Evolutionary conservation across 1,284 basidiomycete genomes (phyloP).

Genomic region (Chondrostereum purpureum): DNA sequence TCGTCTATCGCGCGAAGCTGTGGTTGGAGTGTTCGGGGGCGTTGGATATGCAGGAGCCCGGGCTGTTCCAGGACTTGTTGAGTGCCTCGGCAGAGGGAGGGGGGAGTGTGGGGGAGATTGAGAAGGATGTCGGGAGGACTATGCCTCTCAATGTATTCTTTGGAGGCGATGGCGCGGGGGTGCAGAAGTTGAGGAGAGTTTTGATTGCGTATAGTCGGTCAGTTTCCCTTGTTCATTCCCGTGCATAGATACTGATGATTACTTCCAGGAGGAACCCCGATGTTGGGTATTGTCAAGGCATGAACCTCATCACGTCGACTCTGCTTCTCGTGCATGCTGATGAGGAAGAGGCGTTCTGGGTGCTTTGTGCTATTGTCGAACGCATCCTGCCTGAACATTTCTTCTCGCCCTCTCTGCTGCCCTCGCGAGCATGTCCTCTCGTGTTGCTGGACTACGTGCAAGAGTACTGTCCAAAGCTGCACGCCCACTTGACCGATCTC

Average conservation of each 20-base stretch:
- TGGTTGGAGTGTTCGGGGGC: constrained; percentile 93
- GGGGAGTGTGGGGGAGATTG: constrained; percentile 77
- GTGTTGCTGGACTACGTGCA: constrained; percentile 86
- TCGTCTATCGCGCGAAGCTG: constrained; percentile 81
- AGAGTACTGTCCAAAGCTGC: constrained; percentile 70
- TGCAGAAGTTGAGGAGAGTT: constrained; percentile 85
- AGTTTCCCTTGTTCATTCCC: constrained; percentile 21
- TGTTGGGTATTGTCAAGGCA: constrained; percentile 88
- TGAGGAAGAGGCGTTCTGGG: constrained; percentile 98
- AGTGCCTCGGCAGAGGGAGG: constrained; percentile 47
- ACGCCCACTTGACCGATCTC: constrained; percentile 70
- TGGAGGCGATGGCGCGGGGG: constrained; percentile 90
- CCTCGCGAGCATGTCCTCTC: constrained; percentile 89
- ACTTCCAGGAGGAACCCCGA: constrained; percentile 70
- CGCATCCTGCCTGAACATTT: constrained; percentile 78
- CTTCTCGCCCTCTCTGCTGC: constrained; percentile 77
- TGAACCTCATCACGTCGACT: constrained; percentile 95
- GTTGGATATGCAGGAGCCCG: constrained; percentile 87
- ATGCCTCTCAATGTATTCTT: constrained; percentile 98
- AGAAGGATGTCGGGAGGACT: constrained; percentile 90
- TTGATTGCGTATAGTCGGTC: constrained; percentile 88
- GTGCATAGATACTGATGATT: constrained; percentile 7
- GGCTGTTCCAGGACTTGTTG: constrained; percentile 83
- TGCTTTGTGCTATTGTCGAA: constrained; percentile 84
- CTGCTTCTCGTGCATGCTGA: constrained; percentile 88